Base-by-base conservation (phyloP, 345 rosid species). In the Brassica cretica region DNA sequence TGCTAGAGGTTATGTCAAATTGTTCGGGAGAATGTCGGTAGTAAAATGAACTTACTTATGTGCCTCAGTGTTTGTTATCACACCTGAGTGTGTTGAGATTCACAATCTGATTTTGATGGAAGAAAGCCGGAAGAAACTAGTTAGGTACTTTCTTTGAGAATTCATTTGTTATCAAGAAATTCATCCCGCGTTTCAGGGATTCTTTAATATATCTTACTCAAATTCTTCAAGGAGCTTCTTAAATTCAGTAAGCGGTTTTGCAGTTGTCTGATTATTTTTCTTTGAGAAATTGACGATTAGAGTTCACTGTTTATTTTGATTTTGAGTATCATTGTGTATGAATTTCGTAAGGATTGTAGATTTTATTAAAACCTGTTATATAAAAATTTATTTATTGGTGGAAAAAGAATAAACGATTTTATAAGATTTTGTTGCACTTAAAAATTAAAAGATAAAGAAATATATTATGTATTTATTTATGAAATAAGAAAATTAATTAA, bases 1-100 rank as follows among this genome's bases (percentile, higher is more conserved):
- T 80, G 84, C 89, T 30, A 85, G 71, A 77, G 98, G 98, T 33
- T 95, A 87, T 74, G 86, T 90, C 24, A 88, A 83, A 70, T 95
- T 89, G 65, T 91, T 97, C 37, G 96, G 93, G 27, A 89, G 94
- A 83, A 85, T 89, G 94, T 81, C 90, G 5, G 76, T 25, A 39
- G 46, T 2, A 39, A 39, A 39, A 8, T 8, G 46, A 39, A 9
- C 46, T 39, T 9, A 39, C 9, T 39, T 8, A 39, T 8, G 46
- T 8, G 12, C 46, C 46, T 39, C 12, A 39, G 10, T 39, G 46
- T 39, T 39, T 39, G 46, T 39, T 39, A 39, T 39, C 46, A 9
- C 2, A 9, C 46, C 46, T 39, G 46, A 39, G 46, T 9, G 46
- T 39, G 46, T 39, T 39, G 46, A 39, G 46, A 39, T 39, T 39